Percentiles rank a stretch among this genome's conserved stretches.
phyloP scores from a whole-genome alignment of 2,329 filamentous ascomycete genomes.

The Trichoderma endophyticum region DNA sequence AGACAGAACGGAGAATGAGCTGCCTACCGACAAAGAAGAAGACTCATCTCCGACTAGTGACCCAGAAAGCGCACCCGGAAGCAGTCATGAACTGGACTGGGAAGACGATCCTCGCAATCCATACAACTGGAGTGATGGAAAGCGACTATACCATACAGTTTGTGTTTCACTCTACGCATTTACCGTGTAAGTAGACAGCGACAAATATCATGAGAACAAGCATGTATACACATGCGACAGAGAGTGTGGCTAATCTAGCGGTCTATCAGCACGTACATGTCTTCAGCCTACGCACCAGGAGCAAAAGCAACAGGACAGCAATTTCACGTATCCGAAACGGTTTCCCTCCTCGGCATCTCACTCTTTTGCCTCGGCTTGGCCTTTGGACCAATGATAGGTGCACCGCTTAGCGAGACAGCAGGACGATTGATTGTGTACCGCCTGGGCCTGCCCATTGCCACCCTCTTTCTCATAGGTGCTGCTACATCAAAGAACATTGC shows the following conservation, averaged over 20 bases:
- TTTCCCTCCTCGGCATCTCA: conserved; percentile 42
- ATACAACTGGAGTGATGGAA: conserved; percentile 14
- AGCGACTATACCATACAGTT: background rate
- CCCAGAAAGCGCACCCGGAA: background rate
- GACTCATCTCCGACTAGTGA: background rate
- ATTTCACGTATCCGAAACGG: conserved; percentile 21
- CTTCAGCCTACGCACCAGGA: conserved; percentile 15
- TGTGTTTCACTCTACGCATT: conserved; percentile 11
- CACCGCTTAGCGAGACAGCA: conserved; percentile 64
- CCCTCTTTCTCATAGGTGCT: conserved; percentile 61
- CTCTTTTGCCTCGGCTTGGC: conserved; percentile 72
- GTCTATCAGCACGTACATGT: conserved; percentile 13
- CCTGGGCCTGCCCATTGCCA: conserved; percentile 62
- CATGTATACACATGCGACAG: background rate
- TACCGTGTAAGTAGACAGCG: background rate
- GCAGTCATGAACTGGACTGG: background rate
- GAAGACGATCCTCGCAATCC: conserved; percentile 15
- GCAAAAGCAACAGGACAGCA: conserved; percentile 3
- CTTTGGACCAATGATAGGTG: conserved; percentile 76
- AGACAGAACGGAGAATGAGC: background rate
- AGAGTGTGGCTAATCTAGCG: background rate
- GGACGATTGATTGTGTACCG: conserved; percentile 70
- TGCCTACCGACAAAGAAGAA: background rate
- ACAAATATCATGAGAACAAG: background rate
- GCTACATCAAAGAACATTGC: conserved; percentile 61